Evolutionary conservation across 2,329 filamentous ascomycete species (phyloP), one percentile per base, ranked within the genome.

Genomic region (Cucurbitaria berberidis): DNA sequence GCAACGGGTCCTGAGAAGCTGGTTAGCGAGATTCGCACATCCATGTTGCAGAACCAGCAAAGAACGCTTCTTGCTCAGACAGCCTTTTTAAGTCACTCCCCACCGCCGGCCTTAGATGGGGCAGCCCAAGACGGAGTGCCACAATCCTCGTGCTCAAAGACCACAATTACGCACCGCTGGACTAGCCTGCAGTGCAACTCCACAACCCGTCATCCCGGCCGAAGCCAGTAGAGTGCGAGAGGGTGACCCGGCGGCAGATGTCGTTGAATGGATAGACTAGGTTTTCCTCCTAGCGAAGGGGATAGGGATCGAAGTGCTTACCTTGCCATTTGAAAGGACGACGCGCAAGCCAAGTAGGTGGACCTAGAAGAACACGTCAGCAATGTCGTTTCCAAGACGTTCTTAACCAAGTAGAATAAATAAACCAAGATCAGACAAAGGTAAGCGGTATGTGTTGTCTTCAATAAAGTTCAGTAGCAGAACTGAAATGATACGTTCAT

Each of bases 131-230:
- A 76, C 74, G 74, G 66, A 69, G 63, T 61, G 53, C 56, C 52
- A 51, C 61, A 55, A 65, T 65, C 67, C 63, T 69, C 55, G 57
- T 42, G 70, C 73, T 67, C 73, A 58, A 84, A 85, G 83, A 90
- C 87, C 86, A 78, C 78, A 76, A 78, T 77, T 68, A 76, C 66
- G 68, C 68, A 73, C 74, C 72, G 78, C 84, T 62, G 62, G 62
- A 62, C 70, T 60, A 71, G 60, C 61, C 64, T 68, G 64, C 70
- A 70, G 66, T 73, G 73, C 78, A 85, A 89, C 88, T 90, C 85
- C 87, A 90, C 88, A 87, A 90, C 88, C 82, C 73, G 76, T 90
- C 88, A 81, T 90, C 76, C 79, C 82, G 76, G 69, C 70, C 75
- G 66, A 74, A 53, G 55, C 74, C 62, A 69, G 85, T 91, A 79